Conservation (phyloP, 441 rosid genomes). For the Mallotus japonicus region DNA sequence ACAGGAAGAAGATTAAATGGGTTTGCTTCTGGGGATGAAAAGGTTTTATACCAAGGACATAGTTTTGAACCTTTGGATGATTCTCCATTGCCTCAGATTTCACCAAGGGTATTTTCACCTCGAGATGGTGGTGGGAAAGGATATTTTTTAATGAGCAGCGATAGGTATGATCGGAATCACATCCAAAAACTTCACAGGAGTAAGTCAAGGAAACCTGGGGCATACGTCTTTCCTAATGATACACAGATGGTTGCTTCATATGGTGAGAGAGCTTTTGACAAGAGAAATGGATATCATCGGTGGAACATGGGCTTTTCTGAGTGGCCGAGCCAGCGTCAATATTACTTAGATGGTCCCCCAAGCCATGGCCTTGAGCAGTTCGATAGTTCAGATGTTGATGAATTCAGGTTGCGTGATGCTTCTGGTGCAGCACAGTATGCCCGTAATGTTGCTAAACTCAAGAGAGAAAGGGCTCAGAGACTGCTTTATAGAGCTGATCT, state of each 20-base stretch:
- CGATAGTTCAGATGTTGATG: conserved; percentile 57
- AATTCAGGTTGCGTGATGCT: conserved; percentile 62
- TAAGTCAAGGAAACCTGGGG: conserved; percentile 47
- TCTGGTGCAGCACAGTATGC: conserved; percentile 73
- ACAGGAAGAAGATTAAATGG: conserved; percentile 80
- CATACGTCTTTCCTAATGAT: conserved; percentile 33
- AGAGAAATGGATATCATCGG: conserved; percentile 43
- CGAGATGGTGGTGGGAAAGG: conserved; percentile 43
- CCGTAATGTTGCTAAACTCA: conserved; percentile 59
- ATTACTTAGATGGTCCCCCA: conserved; percentile 36
- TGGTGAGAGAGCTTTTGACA: conserved; percentile 40
- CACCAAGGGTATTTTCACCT: conserved; percentile 57
- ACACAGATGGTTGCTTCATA: conserved; percentile 29
- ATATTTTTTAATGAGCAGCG: conserved; percentile 40
- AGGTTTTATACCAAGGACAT: conserved; percentile 45
- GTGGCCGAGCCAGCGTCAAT: conserved; percentile 43
- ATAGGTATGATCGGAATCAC: conserved; percentile 50
- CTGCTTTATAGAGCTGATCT: conserved; percentile 77
- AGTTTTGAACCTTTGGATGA: conserved; percentile 55
- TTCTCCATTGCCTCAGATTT: conserved; percentile 49
- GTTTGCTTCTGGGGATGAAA: conserved; percentile 67
- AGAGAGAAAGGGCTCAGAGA: conserved; percentile 79
- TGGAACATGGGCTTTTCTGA: conserved; percentile 53
- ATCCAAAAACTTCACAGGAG: conserved; percentile 47
- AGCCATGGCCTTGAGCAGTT: conserved; percentile 40